phyloP scores from a whole-genome alignment of 371 early-diverging fungal species.

The Amoeboaphelidium protococcarum region DNA sequence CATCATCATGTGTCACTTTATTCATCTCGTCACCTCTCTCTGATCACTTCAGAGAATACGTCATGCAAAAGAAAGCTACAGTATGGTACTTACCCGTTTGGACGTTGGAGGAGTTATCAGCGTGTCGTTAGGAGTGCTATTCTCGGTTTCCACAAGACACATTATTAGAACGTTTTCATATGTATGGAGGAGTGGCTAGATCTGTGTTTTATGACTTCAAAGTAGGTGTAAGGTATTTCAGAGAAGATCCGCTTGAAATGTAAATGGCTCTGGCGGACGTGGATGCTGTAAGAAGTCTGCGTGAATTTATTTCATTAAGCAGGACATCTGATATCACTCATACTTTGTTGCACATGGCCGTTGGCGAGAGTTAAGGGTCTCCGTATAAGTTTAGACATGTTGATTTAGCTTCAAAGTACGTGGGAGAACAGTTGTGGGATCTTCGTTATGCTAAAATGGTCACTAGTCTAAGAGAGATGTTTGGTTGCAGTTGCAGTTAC shows the following conservation, averaged over 20 bases:
- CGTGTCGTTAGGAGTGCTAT: slow-evolving; percentile 6
- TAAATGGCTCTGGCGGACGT: slow-evolving; percentile 8
- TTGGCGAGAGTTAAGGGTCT: slow-evolving; percentile 1
- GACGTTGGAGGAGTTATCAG: slow-evolving; percentile 8
- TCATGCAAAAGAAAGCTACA: slow-evolving; percentile 7
- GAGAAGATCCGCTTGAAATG: too few relatives aligned
- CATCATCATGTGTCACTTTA: slow-evolving; percentile 7
- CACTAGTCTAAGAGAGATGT: slow-evolving; percentile 10
- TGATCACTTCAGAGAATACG: slow-evolving; percentile 7
- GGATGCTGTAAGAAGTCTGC: slow-evolving; percentile 6
- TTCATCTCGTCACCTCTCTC: slow-evolving; percentile 9
- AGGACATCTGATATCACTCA: too few relatives aligned
- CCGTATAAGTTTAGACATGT: slow-evolving; percentile 3
- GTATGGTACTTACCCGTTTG: slow-evolving; percentile 12
- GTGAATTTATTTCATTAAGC: slow-evolving; percentile 2
- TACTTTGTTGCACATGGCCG: slow-evolving; percentile 3
- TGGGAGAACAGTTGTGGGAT: slow-evolving; percentile 9
- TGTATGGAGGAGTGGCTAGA: slow-evolving; percentile 7
- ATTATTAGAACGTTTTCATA: slow-evolving; percentile 4
- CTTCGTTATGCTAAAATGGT: slow-evolving; percentile 8
- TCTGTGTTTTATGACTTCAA: slow-evolving; percentile 5
- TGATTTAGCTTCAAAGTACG: slow-evolving; percentile 9
- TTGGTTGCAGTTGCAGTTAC: slow-evolving; percentile 6
- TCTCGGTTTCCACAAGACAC: slow-evolving; percentile 1
- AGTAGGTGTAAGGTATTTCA: not conserved